Base-by-base conservation (phyloP, 192 early-diverging fungal species). In the Umbelopsis ramanniana region DNA sequence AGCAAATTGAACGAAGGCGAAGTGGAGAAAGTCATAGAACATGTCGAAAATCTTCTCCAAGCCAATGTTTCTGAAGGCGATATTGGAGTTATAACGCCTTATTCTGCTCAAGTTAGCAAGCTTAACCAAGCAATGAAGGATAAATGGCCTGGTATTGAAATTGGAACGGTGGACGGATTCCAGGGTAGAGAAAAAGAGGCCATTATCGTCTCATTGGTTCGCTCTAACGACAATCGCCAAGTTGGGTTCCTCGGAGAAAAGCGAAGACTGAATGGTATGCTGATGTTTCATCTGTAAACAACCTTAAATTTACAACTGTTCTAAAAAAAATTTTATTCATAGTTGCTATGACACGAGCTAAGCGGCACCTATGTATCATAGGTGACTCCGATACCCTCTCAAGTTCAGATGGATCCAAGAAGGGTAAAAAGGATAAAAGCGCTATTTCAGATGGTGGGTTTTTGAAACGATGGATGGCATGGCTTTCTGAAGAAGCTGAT, bases 121-220 rank as follows among this genome's bases (percentile, higher is more conserved):
- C 76, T 90, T 1, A 83, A 77, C 60, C 70, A 80, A 19, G 69
- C 82, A 29, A 69, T 93, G 22, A 80, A 81, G 46, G 85, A 84
- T 29, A 71, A 70, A 66, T 86, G 84, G 67, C 89, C 88, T 1
- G 83, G 74, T 6, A 74, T 94, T 66, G 94, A 96, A 76, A 89
- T 96, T 24, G 93, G 92, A 2, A 89, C 91, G 5, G 93, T 97
- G 4, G 95, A 97, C 74, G 94, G 95, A 2, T 94, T 95, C 72
- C 95, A 97, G 76, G 96, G 96, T 6, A 88, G 94, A 40, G 96
- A 98, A 75, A 94, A 94, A 72, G 93, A 96, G 74, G 93, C 91
- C 0, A 87, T 96, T 29, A 81, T 98, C 10, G 53, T 97, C 24
- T 87, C 90, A 2, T 79, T 96, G 8, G 95, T 97, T 15, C 80